Evolutionary conservation across 805 yeast species (phyloP), one percentile per base, ranked within the genome.

Genomic region (Isabelozyma heimii): DNA sequence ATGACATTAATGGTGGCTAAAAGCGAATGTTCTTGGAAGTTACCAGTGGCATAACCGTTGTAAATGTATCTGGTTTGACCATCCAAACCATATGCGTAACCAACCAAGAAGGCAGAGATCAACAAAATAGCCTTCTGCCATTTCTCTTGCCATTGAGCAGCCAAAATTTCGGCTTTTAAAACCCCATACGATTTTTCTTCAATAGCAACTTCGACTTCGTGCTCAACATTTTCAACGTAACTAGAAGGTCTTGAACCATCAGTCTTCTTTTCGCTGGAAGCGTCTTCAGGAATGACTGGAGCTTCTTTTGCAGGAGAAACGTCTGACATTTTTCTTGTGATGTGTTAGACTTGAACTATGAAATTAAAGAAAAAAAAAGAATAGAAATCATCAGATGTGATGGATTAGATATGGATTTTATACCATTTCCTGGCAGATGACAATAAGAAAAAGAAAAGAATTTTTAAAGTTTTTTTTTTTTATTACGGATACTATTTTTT

Each of bases 211-310:
- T 15, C 17, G 12, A 17, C 35, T 30, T 30, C 35, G n/a, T 30
- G 35, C 4, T 30, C 8, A 13, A 30, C 5, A 5, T 4, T 30
- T 30, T 3, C 35, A 13, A 1, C 35, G n/a, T 10, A 30, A 13
- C 35, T 30, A 10, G 35, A 4, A 5, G 35, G 8, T 3, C 8
- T 30, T 9, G 35, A 30, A 3, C 35, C 35, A 2, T 30, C 35
- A 44, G 75, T 72, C 50, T 61, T 47, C 15, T 62, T 69, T 9
- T 52, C 59, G 35, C 69, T 55, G 5, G 71, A 58, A 20, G 54
- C 45, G 24, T 59, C 63, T 43, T 60, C 60, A 37, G 56, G 49
- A 50, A 65, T 53, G 43, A 58, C 50, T 27, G 57, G 35, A 30
- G 35, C 35, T 9, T 30, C 35, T 30, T 10, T 10, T 10, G 10